Base-by-base conservation (phyloP, 2,329 filamentous ascomycete species). In the Drechslera avenae region DNA sequence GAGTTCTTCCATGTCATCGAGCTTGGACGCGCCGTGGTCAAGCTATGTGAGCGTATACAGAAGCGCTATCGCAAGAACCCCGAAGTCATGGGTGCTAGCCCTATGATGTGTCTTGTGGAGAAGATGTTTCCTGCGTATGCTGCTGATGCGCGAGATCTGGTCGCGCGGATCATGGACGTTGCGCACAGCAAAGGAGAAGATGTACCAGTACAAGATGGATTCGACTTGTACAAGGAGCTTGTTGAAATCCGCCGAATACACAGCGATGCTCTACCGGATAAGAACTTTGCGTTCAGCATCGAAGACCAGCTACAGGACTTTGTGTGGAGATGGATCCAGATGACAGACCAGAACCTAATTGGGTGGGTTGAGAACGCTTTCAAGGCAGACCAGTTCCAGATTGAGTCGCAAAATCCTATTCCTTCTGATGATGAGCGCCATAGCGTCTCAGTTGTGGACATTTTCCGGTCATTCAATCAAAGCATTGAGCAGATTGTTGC, bases 391-490 rank as follows among this genome's bases (percentile, higher is more conserved):
- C 77, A 85, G 50, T 99, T 97, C 74, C 83, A 86, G 61, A 86
- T 96, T 46, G 83, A 90, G 46, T 82, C 82, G 8, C 81, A 87
- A 39, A 79, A 85, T 54, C 79, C 82, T 8, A 82, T 84, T 3
- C 82, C 86, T 23, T 79, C 86, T 31, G 91, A 97, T 67, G 87
- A 91, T 26, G 86, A 96, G 66, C 86, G 93, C 23, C 94, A 97
- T 75, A 97, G 93, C 70, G 86, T 93, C 52, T 97, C 93, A 13
- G 85, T 96, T 6, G 89, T 97, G 56, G 94, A 99, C 72, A 86
- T 96, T 35, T 97, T 97, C 77, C 87, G 89, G 63, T 87, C 95
- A 1, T 97, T 97, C 79, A 95, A 92, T 64, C 90, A 97, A 75
- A 90, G 89, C 14, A 86, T 95, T 30, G 89, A 97, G 57, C 90